Base-by-base conservation (phyloP, 305 asterid species). In the Fraxinus sp. region DNA sequence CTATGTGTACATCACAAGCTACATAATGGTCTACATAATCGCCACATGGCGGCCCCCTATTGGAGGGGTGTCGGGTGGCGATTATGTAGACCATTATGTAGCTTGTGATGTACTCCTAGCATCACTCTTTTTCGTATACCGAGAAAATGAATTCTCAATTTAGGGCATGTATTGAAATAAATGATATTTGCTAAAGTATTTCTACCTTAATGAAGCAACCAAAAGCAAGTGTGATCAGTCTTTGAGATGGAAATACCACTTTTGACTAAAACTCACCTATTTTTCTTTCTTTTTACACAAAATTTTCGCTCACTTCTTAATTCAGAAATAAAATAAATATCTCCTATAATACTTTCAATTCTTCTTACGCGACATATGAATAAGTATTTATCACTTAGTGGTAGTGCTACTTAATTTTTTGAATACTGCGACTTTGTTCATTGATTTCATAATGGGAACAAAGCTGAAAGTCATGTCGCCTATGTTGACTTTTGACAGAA, bases 401-500 rank as follows among this genome's bases (percentile, higher is more conserved):
- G 4, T 32, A 32, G 35, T 32, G 35, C 35, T 32, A 32, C 35
- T 3, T 30, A 30, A 30, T 32, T 0, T 26, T 26, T 26, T 26
- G 28, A 26, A 26, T 26, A 26, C 73, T 8, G 9, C 7, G 32
- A 7, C 26, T 62, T 80, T 55, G 52, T 62, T 68, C 39, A 46
- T 80, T 66, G 77, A 85, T 75, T 72, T 59, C 46, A 88, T 83
- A 89, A 87, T 91, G 95, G 95, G 93, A 87, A 81, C 94, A 86
- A 84, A 88, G 95, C 93, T 93, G 93, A 95, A 92, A 93, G 90
- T 80, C 22, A 77, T 85, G 87, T 81, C 78, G 74, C 70, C 78
- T 75, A 75, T 76, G 59, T 33, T 30, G 77, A 79, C 84, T 14
- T 57, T 1, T 74, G 88, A 88, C 85, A 86, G 80, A 72, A 83